Base-by-base conservation (phyloP, 2,329 filamentous ascomycete genomes). In the Penicillium psychrosexuale region DNA sequence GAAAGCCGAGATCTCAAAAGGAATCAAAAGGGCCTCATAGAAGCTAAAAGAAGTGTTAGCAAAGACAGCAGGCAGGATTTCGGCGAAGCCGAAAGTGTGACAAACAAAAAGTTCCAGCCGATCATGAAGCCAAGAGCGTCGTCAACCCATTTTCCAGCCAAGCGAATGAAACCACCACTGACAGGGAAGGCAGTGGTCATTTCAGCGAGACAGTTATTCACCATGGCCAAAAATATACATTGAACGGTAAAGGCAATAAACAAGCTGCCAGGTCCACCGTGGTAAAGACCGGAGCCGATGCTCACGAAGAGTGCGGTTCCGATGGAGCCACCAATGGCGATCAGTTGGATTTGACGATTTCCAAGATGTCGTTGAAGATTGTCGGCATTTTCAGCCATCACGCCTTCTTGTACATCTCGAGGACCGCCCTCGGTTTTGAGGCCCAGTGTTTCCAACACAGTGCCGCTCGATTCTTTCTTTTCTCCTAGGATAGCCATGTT, bases 51-150 rank as follows among this genome's bases (percentile, higher is more conserved):
- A 9, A 12, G n/a, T 28, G 19, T 55, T 45, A 55, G 52, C 33
- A 38, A 40, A 5, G 31, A 57, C 31, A 60, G 47, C 15, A 5
- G 11, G 28, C 1, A 31, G 3, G 31, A 11, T 38, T 34, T 30
- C 5, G 38, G 15, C 30, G 4, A 3, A 17, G 15, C 17, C 28
- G 4, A 39, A 30, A 43, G 44, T 19, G 40, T 36, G 38, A 59
- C 61, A 52, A 43, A 64, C 61, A 78, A 79, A 64, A 78, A 80
- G 61, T 79, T 79, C 75, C 75, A 78, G 19, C 74, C 75, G 40
- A 71, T 70, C 60, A 73, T 72, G 51, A 78, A 78, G 0, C 76
- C 74, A 27, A 77, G 66, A 2, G 77, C 76, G 39, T 74, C 72
- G 52, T 79, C 76, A 1, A 78, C 76, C 75, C 75, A 78, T 60